Evolutionary conservation across 2,329 filamentous ascomycete genomes (phyloP).

Genomic region (Venturia carpophila): DNA sequence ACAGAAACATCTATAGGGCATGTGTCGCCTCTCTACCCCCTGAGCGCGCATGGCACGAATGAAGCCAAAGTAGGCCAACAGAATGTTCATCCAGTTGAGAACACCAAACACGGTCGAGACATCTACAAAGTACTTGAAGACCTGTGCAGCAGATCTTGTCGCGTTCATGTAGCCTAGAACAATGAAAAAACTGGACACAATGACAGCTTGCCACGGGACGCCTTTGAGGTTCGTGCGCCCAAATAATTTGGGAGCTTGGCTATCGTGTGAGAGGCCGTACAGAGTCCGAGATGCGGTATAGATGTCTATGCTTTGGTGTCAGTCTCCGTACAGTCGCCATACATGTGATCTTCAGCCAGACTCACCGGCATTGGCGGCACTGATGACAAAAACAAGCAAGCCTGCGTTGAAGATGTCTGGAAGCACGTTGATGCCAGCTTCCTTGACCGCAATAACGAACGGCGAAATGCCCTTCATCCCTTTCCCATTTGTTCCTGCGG

Average conservation of each 20-base stretch:
- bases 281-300: conserved; percentile 39
- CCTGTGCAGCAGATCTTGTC: conserved; percentile 29
- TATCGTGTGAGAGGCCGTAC: conserved; percentile 35
- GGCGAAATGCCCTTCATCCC: conserved; percentile 14
- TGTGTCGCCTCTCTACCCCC: conserved; percentile 27
- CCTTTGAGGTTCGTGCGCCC: conserved; percentile 32
- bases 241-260: conserved; percentile 34
- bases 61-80: conserved; percentile 36
- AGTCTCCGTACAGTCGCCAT: not conserved
- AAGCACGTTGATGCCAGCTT: conserved; percentile 14
- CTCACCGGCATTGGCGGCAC: conserved; percentile 17
- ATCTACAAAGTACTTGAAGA: conserved; percentile 38
- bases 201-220: conserved; percentile 36
- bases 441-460: conserved; percentile 17
- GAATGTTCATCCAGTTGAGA: conserved; percentile 38
- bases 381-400: conserved; percentile 11
- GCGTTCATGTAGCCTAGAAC: conserved; percentile 37
- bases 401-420: conserved; percentile 17
- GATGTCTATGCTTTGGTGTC: conserved; percentile 15
- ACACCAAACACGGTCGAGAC: conserved; percentile 39
- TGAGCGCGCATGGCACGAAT: conserved; percentile 33
- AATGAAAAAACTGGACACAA: conserved; percentile 32
- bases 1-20: conserved; percentile 35
- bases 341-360: not conserved
- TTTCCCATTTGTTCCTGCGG: not conserved